These are phyloP conservation scores for Aspergillus flavus DNA, from an alignment of 2,329 filamentous ascomycete genomes.

Conservation along the genomic window DNA sequence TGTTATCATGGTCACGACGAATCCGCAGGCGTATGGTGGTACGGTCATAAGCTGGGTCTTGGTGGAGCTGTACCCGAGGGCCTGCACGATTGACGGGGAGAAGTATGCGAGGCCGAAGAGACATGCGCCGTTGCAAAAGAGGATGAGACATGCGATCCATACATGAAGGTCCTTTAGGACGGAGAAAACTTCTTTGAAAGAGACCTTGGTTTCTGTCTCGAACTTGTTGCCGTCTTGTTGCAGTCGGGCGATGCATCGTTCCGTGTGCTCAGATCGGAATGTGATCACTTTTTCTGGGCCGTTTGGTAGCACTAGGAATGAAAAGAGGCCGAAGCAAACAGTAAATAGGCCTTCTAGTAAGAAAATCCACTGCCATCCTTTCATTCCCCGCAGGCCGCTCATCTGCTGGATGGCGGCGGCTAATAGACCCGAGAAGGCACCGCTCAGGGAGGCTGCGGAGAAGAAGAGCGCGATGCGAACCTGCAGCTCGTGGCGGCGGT, in stretches of 20 bases:
- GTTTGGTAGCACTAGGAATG: constrained; percentile 61
- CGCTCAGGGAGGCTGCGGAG: constrained; percentile 33
- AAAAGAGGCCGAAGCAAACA: constrained; percentile 51
- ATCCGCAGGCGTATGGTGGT: constrained; percentile 31
- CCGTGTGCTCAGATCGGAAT: constrained; percentile 52
- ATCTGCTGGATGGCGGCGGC: constrained; percentile 51
- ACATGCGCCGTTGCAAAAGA: constrained; percentile 18
- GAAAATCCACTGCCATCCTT: constrained; percentile 34
- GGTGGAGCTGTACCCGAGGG: constrained; percentile 30
- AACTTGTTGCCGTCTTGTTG: constrained; percentile 18
- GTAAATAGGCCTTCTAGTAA: constrained; percentile 49
- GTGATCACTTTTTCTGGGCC: constrained; percentile 64
- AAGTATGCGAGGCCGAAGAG: constrained; percentile 26
- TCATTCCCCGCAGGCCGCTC: constrained; percentile 44
- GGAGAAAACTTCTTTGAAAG: constrained; percentile 10
- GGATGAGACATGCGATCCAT: constrained; percentile 11
- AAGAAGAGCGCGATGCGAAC: constrained; percentile 33
- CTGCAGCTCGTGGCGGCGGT: constrained; percentile 32
- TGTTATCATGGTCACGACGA: constrained; percentile 25
- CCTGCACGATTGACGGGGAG: constrained; percentile 31
- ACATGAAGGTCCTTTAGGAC: constrained; percentile 18
- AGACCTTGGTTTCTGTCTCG: constrained; percentile 12
- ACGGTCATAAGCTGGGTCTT: constrained; percentile 37
- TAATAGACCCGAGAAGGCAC: constrained; percentile 53
- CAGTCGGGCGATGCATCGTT: constrained; percentile 16